phyloP scores from a whole-genome alignment of 768 basidiomycete species.

The Termitomyces titanicus region DNA sequence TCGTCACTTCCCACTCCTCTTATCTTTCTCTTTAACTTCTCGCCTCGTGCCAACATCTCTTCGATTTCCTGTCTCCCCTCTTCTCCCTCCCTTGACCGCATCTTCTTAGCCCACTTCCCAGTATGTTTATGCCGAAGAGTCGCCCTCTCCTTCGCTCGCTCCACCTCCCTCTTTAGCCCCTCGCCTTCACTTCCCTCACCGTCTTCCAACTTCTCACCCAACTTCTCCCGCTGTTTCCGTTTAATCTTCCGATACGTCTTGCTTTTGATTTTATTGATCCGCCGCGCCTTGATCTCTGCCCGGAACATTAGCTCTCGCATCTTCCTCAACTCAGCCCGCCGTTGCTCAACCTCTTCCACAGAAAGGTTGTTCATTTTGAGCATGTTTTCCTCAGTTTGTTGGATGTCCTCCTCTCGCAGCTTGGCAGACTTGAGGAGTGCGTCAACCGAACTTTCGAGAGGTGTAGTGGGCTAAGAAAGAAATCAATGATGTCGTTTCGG shows the following conservation, averaged over 20 bases:
- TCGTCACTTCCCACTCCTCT: constrained; percentile 59
- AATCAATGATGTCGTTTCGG: neutral
- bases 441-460: constrained; percentile 82
- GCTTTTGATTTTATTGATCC: constrained; percentile 93
- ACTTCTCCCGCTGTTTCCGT: constrained; percentile 70
- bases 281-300: constrained; percentile 85
- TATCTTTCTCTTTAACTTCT: constrained; percentile 75
- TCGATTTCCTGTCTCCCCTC: constrained; percentile 63
- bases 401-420: constrained; percentile 78
- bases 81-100: constrained; percentile 57
- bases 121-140: constrained; percentile 86
- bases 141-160: constrained; percentile 84
- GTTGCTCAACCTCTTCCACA: constrained; percentile 80
- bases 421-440: constrained; percentile 77
- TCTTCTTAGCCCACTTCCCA: constrained; percentile 82
- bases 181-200: constrained; percentile 49
- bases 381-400: constrained; percentile 64
- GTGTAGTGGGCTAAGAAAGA: constrained; percentile 65
- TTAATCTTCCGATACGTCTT: constrained; percentile 87
- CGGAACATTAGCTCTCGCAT: constrained; percentile 95
- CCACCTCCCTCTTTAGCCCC: constrained; percentile 68
- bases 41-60: constrained; percentile 83
- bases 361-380: constrained; percentile 79
- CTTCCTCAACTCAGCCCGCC: constrained; percentile 77
- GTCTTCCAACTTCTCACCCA: constrained; percentile 44